phyloP scores from a whole-genome alignment of 2,329 filamentous ascomycete species.

The Cadophora luteo-olivacea region DNA sequence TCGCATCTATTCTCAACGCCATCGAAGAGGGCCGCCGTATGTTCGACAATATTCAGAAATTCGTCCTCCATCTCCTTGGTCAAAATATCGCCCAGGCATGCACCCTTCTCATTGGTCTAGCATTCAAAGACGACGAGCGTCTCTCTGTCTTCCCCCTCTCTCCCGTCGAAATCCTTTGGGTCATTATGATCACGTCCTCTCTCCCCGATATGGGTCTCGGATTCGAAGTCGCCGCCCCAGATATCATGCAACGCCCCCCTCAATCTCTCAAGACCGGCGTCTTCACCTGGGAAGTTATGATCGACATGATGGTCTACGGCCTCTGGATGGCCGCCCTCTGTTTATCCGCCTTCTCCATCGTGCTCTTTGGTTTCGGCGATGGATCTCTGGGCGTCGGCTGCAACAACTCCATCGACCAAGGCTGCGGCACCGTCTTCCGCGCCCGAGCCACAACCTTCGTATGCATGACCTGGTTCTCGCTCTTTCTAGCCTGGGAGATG shows the following conservation, averaged over 20 bases:
- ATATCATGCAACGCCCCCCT: conserved; percentile 81
- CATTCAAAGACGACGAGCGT: conserved; percentile 74
- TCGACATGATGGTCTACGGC: conserved; percentile 83
- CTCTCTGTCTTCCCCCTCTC: conserved; percentile 86
- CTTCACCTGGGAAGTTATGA: conserved; percentile 78
- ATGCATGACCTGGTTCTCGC: conserved; percentile 76
- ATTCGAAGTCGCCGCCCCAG: conserved; percentile 75
- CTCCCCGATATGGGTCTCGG: conserved; percentile 89
- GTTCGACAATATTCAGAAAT: conserved; percentile 83
- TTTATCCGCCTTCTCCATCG: conserved; percentile 66
- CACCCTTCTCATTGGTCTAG: conserved; percentile 80
- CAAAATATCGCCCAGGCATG: conserved; percentile 87
- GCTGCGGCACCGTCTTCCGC: conserved; percentile 70
- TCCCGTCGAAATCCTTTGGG: conserved; percentile 89
- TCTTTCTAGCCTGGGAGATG: conserved; percentile 83
- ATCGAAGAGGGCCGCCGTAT: conserved; percentile 75
- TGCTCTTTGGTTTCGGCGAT: conserved; percentile 66
- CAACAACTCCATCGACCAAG: conserved; percentile 61
- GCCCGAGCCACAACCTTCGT: conserved; percentile 77
- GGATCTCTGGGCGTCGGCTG: conserved; percentile 63
- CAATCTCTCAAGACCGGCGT: conserved; percentile 72
- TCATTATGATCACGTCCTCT: conserved; percentile 91
- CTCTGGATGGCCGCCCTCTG: conserved; percentile 77
- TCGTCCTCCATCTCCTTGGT: conserved; percentile 63
- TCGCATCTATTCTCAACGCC: conserved; percentile 73